phyloP scores from a whole-genome alignment of 2,329 filamentous ascomycete genomes.

The Tolypocladium nubicola region DNA sequence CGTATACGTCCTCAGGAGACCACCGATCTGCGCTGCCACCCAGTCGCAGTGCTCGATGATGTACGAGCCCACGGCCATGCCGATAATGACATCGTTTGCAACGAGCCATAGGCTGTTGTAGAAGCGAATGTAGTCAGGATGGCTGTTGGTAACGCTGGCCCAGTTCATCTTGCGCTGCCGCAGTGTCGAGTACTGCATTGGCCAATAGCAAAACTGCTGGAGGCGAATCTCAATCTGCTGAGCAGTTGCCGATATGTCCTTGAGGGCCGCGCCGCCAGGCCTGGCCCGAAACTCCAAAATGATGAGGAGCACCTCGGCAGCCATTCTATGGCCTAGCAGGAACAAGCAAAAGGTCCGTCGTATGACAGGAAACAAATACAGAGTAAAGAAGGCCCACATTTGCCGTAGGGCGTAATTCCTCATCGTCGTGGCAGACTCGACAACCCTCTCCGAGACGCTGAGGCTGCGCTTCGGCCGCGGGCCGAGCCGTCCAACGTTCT shows the following conservation, averaged over 20 bases:
- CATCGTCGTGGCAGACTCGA: conserved; percentile 82
- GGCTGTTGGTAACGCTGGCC: conserved; percentile 89
- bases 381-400: conserved; percentile 59
- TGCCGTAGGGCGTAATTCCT: conserved; percentile 63
- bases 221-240: conserved; percentile 96
- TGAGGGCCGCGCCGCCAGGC: conserved; percentile 72
- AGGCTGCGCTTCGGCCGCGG: conserved; percentile 71
- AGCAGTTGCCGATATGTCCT: conserved; percentile 91
- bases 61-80: conserved; percentile 90
- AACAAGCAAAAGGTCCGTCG: conserved; percentile 63
- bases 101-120: conserved; percentile 99
- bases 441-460: conserved; percentile 89
- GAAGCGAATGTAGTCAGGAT: conserved; percentile 97
- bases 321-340: conserved; percentile 68
- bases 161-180: conserved; percentile 85
- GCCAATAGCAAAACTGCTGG: conserved; percentile 98
- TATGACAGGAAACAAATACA: conserved; percentile 71
- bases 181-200: conserved; percentile 86
- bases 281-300: conserved; percentile 77
- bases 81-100: conserved; percentile 96
- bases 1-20: conserved; percentile 68
- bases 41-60: conserved; percentile 89
- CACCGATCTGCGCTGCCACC: conserved; percentile 71
- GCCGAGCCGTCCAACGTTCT: conserved; percentile 78
- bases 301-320: conserved; percentile 67